phyloP scores from a whole-genome alignment of 2,329 filamentous ascomycete species.

The Exophiala aquamarina region DNA sequence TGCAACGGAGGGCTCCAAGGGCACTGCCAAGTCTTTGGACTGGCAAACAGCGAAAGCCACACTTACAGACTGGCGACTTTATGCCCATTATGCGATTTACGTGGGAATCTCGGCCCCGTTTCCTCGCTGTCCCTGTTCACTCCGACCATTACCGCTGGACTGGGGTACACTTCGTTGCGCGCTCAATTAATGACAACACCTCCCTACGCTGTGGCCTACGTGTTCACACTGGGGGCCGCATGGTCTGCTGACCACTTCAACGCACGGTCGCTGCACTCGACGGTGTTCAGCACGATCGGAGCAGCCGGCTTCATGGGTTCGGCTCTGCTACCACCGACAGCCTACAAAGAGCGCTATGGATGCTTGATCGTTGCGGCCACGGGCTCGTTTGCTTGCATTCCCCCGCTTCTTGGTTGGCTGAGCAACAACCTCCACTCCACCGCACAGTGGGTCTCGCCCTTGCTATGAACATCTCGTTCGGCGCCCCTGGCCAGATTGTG shows the following conservation, averaged over 20 bases:
- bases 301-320: conserved; percentile 64
- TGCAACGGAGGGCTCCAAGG: conserved; percentile 52
- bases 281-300: conserved; percentile 63
- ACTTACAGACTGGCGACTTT: conserved; percentile 13
- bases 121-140: conserved; percentile 72
- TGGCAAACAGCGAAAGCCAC: conserved; percentile 17
- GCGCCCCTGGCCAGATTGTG: conserved; percentile 67
- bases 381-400: conserved; percentile 63
- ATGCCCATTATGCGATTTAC: conserved; percentile 20
- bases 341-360: conserved; percentile 62
- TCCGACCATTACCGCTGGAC: conserved; percentile 69
- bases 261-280: conserved; percentile 62
- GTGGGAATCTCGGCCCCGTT: conserved; percentile 61
- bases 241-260: conserved; percentile 71
- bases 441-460: conserved; percentile 66
- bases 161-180: conserved; percentile 59
- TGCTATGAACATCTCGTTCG: conserved; percentile 67
- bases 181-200: conserved; percentile 73
- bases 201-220: conserved; percentile 69
- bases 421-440: conserved; percentile 67
- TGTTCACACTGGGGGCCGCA: conserved; percentile 68
- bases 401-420: conserved; percentile 64
- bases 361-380: conserved; percentile 66
- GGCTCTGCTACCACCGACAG: conserved; percentile 46
- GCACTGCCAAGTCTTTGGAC: conserved; percentile 54